Conservation (phyloP, 2,329 filamentous ascomycete species). For the Rhinocladiella mackenziei region DNA sequence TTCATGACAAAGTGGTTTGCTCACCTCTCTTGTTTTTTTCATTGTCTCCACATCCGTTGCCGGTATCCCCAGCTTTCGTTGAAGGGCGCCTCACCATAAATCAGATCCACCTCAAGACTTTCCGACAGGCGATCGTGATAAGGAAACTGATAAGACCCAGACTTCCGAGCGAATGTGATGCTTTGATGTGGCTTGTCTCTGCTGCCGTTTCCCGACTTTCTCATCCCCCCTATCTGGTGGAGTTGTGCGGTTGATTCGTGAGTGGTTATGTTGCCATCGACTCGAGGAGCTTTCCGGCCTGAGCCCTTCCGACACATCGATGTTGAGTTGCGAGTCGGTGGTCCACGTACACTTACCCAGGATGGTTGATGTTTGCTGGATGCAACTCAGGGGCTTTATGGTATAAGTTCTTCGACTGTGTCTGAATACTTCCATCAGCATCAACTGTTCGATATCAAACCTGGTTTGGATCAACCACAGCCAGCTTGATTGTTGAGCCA, state of each 20-base stretch:
- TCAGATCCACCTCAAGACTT: conserved; percentile 9
- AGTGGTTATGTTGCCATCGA: conserved; percentile 2
- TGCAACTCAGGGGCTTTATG: background rate
- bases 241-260: conserved; percentile 6
- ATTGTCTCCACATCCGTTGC: conserved; percentile 15
- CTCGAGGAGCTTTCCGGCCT: background rate
- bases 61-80: conserved; percentile 22
- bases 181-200: conserved; percentile 2
- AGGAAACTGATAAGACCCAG: conserved; percentile 18
- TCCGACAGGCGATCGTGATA: conserved; percentile 24
- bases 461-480: too few species aligned
- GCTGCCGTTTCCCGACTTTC: conserved; percentile 7
- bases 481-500: too few species aligned
- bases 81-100: conserved; percentile 4
- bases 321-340: background rate
- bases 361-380: conserved; percentile 9
- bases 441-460: background rate
- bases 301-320: background rate
- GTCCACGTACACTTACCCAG: conserved; percentile 9
- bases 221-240: conserved; percentile 14
- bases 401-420: conserved; percentile 7
- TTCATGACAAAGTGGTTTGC: conserved; percentile 20
- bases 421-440: background rate
- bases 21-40: conserved; percentile 1
- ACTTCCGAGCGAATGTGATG: conserved; percentile 10